These are phyloP conservation scores for Xylaria sp. DNA, from an alignment of 2,329 filamentous ascomycete genomes.

Conservation along the genomic window DNA sequence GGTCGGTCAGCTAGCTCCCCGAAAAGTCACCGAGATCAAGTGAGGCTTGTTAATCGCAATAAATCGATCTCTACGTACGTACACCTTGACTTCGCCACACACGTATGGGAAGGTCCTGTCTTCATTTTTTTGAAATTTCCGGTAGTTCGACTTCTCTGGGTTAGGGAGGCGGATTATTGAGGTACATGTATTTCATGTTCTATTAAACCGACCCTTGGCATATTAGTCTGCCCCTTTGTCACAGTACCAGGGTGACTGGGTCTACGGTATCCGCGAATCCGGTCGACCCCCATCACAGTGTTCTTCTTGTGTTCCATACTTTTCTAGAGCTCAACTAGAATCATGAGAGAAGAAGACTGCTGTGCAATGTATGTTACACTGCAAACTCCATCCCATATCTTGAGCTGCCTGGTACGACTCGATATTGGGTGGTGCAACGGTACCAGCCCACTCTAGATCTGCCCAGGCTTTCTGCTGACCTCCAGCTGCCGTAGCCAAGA, in stretches of 20 bases:
- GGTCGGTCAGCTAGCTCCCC: too few species aligned
- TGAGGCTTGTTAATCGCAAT: background rate
- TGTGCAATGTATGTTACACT: background rate
- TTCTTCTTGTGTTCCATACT: background rate
- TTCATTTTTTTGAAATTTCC: background rate
- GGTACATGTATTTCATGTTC: background rate
- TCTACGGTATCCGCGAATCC: too few species aligned
- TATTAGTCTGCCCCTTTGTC: background rate
- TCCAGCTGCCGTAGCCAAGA: background rate
- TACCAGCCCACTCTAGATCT: conserved; percentile 23
- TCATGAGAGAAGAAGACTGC: background rate
- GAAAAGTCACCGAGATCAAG: too few species aligned
- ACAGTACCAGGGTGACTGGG: too few species aligned
- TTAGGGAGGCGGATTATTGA: background rate
- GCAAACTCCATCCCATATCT: background rate
- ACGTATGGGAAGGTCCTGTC: background rate
- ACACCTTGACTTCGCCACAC: background rate
- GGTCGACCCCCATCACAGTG: background rate
- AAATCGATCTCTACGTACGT: too few species aligned
- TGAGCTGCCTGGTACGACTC: background rate
- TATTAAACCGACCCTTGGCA: background rate
- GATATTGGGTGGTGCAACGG: conserved; percentile 6
- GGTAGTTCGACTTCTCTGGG: background rate
- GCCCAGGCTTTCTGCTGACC: conserved; percentile 17
- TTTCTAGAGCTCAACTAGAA: background rate